phyloP scores from a whole-genome alignment of 2,329 filamentous ascomycete species.

The Claviceps arundinis region DNA sequence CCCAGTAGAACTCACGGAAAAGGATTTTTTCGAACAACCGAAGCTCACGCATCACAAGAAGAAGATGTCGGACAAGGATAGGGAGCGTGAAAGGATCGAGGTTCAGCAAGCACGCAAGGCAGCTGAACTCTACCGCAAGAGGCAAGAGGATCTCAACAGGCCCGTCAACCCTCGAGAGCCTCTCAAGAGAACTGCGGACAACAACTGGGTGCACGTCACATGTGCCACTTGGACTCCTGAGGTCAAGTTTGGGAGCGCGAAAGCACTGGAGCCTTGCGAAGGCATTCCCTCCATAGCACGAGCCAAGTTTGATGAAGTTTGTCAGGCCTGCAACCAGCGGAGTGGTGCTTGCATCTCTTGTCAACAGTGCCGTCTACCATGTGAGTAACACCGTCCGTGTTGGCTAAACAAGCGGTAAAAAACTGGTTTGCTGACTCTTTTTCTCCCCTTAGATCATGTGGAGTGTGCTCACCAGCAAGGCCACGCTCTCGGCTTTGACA shows the following conservation, averaged over 20 bases:
- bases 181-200: constrained; percentile 84
- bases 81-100: constrained; percentile 76
- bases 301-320: constrained; percentile 60
- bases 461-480: constrained; percentile 79
- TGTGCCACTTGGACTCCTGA: constrained; percentile 89
- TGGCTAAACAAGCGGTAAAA: too few species aligned
- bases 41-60: constrained; percentile 50
- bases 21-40: constrained; percentile 68
- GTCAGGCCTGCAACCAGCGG: constrained; percentile 68
- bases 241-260: constrained; percentile 80
- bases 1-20: constrained; percentile 65
- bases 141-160: constrained; percentile 72
- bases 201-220: constrained; percentile 95
- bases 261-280: constrained; percentile 72
- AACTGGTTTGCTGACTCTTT: constrained; percentile 5
- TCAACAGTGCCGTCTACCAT: constrained; percentile 51
- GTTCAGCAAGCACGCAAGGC: constrained; percentile 70
- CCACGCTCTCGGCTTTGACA: constrained; percentile 78
- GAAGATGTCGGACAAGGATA: constrained; percentile 78
- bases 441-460: constrained; percentile 42
- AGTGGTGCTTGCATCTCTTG: constrained; percentile 74
- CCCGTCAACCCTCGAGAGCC: constrained; percentile 78
- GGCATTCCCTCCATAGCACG: constrained; percentile 74
- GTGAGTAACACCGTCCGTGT: constrained; percentile 20
- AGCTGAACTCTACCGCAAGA: constrained; percentile 68